A percentile compares a stretch with the other conserved stretches of the same genome.
Conservation (phyloP, 768 basidiomycete species). For the Cystobasidium tubakii region DNA sequence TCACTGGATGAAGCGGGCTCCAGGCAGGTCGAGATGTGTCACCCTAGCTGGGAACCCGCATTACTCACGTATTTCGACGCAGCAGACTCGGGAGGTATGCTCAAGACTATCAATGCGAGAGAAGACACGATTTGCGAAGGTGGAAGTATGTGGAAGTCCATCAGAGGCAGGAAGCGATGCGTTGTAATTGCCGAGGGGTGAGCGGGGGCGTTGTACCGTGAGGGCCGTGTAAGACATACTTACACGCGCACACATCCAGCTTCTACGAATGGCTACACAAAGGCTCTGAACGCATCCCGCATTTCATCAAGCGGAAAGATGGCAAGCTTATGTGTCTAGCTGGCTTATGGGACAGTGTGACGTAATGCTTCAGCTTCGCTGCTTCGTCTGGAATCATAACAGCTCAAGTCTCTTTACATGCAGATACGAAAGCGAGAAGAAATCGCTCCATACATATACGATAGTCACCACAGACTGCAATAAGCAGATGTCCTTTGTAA, state of each 20-base stretch:
- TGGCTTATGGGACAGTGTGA: constrained; percentile 70
- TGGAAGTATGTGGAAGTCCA: constrained; percentile 72
- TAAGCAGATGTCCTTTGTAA: constrained; percentile 61
- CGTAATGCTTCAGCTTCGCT: not conserved
- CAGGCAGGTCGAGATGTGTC: constrained; percentile 19
- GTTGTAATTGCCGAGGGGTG: constrained; percentile 75
- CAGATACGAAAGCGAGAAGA: constrained; percentile 48
- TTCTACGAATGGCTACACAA: constrained; percentile 94
- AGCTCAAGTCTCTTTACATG: not conserved
- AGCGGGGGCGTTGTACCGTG: constrained; percentile 38
- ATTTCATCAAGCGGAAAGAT: constrained; percentile 69
- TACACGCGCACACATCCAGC: no score
- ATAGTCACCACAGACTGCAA: constrained; percentile 78
- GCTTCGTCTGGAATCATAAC: not conserved
- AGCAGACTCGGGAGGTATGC: constrained; percentile 53
- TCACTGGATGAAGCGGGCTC: constrained; percentile 71
- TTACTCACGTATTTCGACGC: not conserved
- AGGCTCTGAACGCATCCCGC: constrained; percentile 67
- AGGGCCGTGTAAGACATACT: not conserved
- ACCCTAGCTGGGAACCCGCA: not conserved
- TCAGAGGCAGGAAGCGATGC: constrained; percentile 77
- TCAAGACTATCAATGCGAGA: constrained; percentile 86
- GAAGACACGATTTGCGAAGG: constrained; percentile 67
- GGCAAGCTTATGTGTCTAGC: constrained; percentile 70
- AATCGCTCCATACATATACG: constrained; percentile 71